These are phyloP conservation scores for Cajanus cajan DNA, from an alignment of 306 rosid species.

Conservation along the genomic window DNA sequence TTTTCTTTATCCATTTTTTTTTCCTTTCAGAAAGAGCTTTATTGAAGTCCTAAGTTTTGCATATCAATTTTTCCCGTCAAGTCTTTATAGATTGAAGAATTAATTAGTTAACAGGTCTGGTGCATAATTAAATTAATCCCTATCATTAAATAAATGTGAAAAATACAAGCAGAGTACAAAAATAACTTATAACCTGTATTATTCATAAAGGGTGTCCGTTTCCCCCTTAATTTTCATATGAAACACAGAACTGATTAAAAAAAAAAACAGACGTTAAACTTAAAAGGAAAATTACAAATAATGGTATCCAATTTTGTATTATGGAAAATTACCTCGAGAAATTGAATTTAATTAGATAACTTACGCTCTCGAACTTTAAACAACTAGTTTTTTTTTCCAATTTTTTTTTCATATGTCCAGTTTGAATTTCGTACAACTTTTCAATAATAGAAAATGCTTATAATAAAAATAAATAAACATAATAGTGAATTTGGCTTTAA, in stretches of 20 bases:
- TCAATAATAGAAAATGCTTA: not conserved
- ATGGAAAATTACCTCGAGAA: not conserved
- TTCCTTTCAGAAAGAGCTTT: not conserved
- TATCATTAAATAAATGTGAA: not conserved
- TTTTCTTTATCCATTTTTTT: not conserved
- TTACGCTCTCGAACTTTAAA: not conserved
- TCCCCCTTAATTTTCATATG: not conserved
- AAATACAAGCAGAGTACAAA: not conserved
- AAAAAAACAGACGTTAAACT: not conserved
- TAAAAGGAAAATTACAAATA: not conserved
- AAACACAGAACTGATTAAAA: not conserved
- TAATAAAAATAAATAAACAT: not conserved
- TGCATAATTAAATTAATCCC: not conserved
- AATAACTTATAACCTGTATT: not conserved
- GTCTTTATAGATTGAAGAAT: not conserved
- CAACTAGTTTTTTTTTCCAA: not conserved
- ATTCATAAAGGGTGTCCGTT: not conserved
- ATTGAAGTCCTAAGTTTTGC: not conserved
- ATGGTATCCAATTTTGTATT: not conserved
- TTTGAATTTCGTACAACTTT: not conserved
- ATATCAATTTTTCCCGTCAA: not conserved
- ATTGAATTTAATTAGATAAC: not conserved
- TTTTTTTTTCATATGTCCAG: not conserved
- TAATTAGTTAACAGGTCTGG: not conserved
- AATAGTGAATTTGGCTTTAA: not conserved